A percentile compares a stretch with the other conserved stretches of the same genome.
phyloP scores from a whole-genome alignment of 371 early-diverging fungal genomes.

The Apophysomyces trapeziformis region DNA sequence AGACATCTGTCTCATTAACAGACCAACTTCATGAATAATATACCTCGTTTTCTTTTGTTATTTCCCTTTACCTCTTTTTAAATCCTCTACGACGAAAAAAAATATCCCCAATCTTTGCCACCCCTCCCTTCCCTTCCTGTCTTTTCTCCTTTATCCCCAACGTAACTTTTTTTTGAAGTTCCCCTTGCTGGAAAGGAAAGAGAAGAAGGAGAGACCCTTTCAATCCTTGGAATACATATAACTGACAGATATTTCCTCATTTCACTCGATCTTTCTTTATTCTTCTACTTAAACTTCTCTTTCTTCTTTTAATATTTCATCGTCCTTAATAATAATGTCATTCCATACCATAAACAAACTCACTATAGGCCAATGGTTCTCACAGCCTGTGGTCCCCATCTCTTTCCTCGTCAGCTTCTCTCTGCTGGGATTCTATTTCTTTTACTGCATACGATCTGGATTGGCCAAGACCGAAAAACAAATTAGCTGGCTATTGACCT shows the following conservation, averaged over 20 bases:
- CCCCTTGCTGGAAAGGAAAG: slow-evolving; percentile 1
- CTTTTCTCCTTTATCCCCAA: slow-evolving; percentile 10
- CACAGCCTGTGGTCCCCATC: slow-evolving; percentile 28
- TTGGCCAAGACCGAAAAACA: slow-evolving; percentile 35
- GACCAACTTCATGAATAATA: too few relatives aligned
- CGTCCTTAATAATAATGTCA: not conserved
- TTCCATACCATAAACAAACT: slow-evolving; percentile 12
- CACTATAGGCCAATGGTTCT: slow-evolving; percentile 25
- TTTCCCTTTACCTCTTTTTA: too few relatives aligned
- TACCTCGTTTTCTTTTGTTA: too few relatives aligned
- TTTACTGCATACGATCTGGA: slow-evolving; percentile 23
- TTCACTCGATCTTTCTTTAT: too few relatives aligned
- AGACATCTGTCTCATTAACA: too few relatives aligned
- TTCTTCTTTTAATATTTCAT: not conserved
- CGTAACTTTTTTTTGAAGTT: not conserved
- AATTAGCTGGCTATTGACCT: slow-evolving; percentile 36
- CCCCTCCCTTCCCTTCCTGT: slow-evolving; percentile 10
- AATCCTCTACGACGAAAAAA: too few relatives aligned
- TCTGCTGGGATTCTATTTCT: slow-evolving; percentile 24
- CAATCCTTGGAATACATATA: slow-evolving; percentile 2
- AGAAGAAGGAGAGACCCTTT: not conserved
- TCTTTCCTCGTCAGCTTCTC: slow-evolving; percentile 24
- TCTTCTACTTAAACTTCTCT: not conserved
- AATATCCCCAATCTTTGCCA: not conserved
- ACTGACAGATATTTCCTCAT: not conserved